A percentile compares a stretch with the other conserved stretches of the same genome.
Conservation (phyloP, 768 basidiomycete genomes). For the Gymnopilus junonius region DNA sequence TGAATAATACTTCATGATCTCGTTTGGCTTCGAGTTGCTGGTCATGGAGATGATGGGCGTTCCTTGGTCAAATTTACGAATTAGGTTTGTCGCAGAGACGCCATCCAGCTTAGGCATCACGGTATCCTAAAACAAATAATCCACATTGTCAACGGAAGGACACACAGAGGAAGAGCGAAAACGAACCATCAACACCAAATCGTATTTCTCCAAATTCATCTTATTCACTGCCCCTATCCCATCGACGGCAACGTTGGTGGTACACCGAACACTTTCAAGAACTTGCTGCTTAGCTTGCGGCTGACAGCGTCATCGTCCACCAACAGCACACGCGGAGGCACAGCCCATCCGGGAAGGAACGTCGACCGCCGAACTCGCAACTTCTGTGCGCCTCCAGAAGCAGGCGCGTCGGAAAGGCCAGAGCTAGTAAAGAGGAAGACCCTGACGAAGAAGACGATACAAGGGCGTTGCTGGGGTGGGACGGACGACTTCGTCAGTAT, state of each 20-base stretch:
- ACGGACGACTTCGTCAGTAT: conserved; percentile 42
- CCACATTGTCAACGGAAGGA: neutral
- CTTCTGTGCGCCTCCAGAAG: conserved; percentile 40
- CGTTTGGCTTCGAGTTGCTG: conserved; percentile 89
- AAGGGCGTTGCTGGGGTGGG: conserved; percentile 35
- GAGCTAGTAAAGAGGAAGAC: no score
- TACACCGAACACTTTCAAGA: conserved; percentile 93
- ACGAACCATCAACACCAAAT: conserved; percentile 91
- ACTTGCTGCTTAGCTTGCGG: conserved; percentile 86
- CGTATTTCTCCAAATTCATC: conserved; percentile 97
- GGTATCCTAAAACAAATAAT: conserved; percentile 73
- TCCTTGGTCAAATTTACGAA: conserved; percentile 92
- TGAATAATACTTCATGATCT: conserved; percentile 90
- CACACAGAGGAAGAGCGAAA: conserved; percentile 16
- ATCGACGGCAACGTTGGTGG: conserved; percentile 93
- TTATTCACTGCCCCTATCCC: conserved; percentile 91
- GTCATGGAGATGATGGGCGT: conserved; percentile 99
- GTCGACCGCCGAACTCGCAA: conserved; percentile 75
- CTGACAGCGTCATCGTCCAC: conserved; percentile 97
- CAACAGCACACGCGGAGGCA: conserved; percentile 87
- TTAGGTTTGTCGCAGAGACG: conserved; percentile 88
- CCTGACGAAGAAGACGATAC: conserved; percentile 16
- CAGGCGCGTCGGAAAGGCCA: conserved; percentile 18
- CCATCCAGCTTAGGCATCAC: conserved; percentile 93
- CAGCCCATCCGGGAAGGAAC: conserved; percentile 89